Conservation (phyloP, 192 early-diverging fungal genomes). For the Linderina pennispora region DNA sequence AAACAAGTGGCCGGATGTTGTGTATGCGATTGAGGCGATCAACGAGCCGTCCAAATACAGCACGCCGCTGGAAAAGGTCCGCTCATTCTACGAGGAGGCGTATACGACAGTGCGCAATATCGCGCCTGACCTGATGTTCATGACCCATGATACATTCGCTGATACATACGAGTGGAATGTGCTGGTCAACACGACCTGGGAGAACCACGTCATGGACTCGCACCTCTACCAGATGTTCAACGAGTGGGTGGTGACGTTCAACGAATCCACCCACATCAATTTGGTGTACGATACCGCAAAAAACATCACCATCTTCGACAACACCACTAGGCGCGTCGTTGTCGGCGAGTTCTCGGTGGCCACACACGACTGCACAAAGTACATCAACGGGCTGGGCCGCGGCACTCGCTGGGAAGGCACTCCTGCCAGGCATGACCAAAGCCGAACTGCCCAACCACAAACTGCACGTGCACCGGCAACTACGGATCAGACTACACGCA, state of each 20-base stretch:
- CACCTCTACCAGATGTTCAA: conserved; percentile 51
- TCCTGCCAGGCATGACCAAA: conserved; percentile 19
- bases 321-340: conserved; percentile 51
- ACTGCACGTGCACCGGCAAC: conserved; percentile 52
- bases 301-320: conserved; percentile 30
- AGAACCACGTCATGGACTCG: conserved; percentile 41
- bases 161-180: conserved; percentile 34
- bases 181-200: conserved; percentile 34
- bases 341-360: conserved; percentile 69
- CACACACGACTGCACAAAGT: conserved; percentile 68
- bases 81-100: conserved; percentile 43
- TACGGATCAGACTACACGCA: conserved; percentile 39
- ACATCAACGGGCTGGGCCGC: conserved; percentile 59
- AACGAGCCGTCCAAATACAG: conserved; percentile 45
- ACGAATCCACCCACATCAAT: conserved; percentile 33
- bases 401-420: conserved; percentile 62
- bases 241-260: conserved; percentile 30
- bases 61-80: conserved; percentile 24
- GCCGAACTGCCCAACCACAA: conserved; percentile 33
- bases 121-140: conserved; percentile 21
- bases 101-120: conserved; percentile 31
- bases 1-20: conserved; percentile 32
- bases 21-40: conserved; percentile 36
- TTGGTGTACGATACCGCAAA: conserved; percentile 25
- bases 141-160: conserved; percentile 47